Evolutionary conservation across 495 filamentous ascomycete genomes (phyloP).

Genomic region (Xylaria palmicola): DNA sequence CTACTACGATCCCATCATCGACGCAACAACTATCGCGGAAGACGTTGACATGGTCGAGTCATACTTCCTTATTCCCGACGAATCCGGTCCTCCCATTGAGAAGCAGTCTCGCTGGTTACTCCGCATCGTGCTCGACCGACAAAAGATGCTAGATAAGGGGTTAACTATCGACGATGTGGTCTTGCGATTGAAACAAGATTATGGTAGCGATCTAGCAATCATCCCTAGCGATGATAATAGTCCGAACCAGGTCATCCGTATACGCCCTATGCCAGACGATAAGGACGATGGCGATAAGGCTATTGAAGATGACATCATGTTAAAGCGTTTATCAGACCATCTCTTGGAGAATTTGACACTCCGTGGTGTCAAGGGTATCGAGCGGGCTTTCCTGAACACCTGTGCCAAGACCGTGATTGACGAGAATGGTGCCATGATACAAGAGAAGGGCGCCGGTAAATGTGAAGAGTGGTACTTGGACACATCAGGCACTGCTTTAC

Average conservation of each 20-base stretch:
- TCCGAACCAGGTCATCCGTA: conserved; percentile 89
- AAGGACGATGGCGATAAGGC: conserved; percentile 78
- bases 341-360: conserved; percentile 87
- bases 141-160: conserved; percentile 92
- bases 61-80: conserved; percentile 93
- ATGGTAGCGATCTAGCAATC: conserved; percentile 81
- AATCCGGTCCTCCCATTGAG: conserved; percentile 65
- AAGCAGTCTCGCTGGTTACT: conserved; percentile 92
- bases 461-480: conserved; percentile 95
- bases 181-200: conserved; percentile 80
- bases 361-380: conserved; percentile 83
- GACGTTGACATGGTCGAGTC: conserved; percentile 95
- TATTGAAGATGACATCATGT: conserved; percentile 82
- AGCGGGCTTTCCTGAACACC: conserved; percentile 88
- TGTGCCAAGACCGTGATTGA: conserved; percentile 61
- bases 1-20: conserved; percentile 93
- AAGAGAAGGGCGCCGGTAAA: conserved; percentile 62
- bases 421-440: conserved; percentile 67
- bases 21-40: conserved; percentile 76
- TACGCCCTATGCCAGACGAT: conserved; percentile 74
- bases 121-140: conserved; percentile 87
- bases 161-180: conserved; percentile 91
- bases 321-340: conserved; percentile 87
- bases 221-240: conserved; percentile 99
- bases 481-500: conserved; percentile 83